Evolutionary conservation across 108 stramenopile genomes (phyloP), one percentile per base, ranked within the genome.

Genomic region (Nannochloropsis oceanica): DNA sequence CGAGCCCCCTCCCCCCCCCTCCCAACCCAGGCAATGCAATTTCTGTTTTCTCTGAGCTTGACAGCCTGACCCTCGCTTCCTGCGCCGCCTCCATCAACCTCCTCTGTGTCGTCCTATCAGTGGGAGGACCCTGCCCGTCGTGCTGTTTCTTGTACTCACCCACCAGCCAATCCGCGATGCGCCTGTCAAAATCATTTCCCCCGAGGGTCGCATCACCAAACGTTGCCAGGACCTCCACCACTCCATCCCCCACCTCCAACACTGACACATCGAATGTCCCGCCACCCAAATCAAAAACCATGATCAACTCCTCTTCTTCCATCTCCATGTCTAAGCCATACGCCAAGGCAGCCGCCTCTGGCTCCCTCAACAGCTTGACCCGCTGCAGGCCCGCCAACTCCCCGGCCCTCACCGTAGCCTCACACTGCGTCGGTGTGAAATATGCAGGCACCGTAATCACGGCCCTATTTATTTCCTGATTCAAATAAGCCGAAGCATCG

Each of bases 391-490:
- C 96, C 14, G 95, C 95, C 79, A 95, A 42, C 44, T 91, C 89
- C 11, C 94, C 93, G 10, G 97, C 97, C 44, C 90, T 90, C 79
- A 93, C 91, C 12, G 96, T 97, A 0, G 96, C 96, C 22, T 92
- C 88, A 18, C 94, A 92, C 86, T 96, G 95, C 18, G 90, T 92
- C 84, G 94, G 95, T 81, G 96, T 92, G 85, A 97, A 97, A 90
- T 96, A 96, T n/a, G 97, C 97, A 2, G 97, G 97, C 1, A 97
- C 95, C 7, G 96, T 94, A 82, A 97, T 93, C 0, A 97, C 97
- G 22, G 95, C 87, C 12, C 90, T 89, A n/a, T 92, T 90, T 73
- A 82, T 85, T 26, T 27, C 24, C 79, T 89, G 10, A 24, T 27
- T 50, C 11, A 79, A 27, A 18, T 83, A 42, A 0, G n/a, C 43